Percentiles rank a stretch among this genome's conserved stretches.
These are phyloP conservation scores for Stenogyne calaminthoides DNA, from an alignment of 305 asterid genomes.

Conservation along the genomic window DNA sequence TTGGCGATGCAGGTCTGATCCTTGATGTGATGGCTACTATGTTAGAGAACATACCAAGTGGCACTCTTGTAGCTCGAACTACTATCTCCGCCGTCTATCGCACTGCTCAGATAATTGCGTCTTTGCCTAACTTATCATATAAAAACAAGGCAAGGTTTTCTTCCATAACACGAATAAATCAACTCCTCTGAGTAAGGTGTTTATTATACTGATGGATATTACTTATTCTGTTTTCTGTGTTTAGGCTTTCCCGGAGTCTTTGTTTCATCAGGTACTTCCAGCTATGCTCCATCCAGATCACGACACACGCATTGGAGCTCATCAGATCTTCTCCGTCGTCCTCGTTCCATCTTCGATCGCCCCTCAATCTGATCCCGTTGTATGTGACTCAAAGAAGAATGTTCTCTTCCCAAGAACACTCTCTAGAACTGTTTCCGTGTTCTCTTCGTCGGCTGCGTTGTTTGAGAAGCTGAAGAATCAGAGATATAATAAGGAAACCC, in stretches of 20 bases:
- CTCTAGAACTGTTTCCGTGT: slow-evolving; percentile 97
- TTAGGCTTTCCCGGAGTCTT: slow-evolving; percentile 95
- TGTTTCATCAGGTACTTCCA: slow-evolving; percentile 92
- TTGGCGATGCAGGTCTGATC: slow-evolving; percentile 83
- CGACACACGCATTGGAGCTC: slow-evolving; percentile 97
- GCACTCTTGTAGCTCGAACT: slow-evolving; percentile 59
- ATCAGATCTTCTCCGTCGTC: slow-evolving; percentile 94
- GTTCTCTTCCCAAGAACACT: slow-evolving; percentile 77
- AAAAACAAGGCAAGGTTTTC: slow-evolving; percentile 60
- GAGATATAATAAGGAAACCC: slow-evolving; percentile 48
- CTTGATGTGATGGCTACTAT: slow-evolving; percentile 84
- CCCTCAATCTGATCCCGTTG: slow-evolving; percentile 55
- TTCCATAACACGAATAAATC: background rate
- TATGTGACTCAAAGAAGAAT: slow-evolving; percentile 48
- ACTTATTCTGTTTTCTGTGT: background rate
- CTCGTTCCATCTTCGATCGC: slow-evolving; percentile 95
- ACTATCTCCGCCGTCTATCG: slow-evolving; percentile 71
- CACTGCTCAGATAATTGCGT: slow-evolving; percentile 75
- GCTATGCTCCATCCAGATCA: slow-evolving; percentile 97
- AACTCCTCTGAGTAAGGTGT: background rate
- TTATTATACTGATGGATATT: slow-evolving; percentile 3
- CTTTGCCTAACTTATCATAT: slow-evolving; percentile 65
- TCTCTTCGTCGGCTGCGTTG: slow-evolving; percentile 96
- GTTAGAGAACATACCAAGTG: slow-evolving; percentile 74
- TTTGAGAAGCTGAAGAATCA: slow-evolving; percentile 76